These are phyloP conservation scores for Mycena haematopus DNA, from an alignment of 768 basidiomycete genomes.

Conservation along the genomic window DNA sequence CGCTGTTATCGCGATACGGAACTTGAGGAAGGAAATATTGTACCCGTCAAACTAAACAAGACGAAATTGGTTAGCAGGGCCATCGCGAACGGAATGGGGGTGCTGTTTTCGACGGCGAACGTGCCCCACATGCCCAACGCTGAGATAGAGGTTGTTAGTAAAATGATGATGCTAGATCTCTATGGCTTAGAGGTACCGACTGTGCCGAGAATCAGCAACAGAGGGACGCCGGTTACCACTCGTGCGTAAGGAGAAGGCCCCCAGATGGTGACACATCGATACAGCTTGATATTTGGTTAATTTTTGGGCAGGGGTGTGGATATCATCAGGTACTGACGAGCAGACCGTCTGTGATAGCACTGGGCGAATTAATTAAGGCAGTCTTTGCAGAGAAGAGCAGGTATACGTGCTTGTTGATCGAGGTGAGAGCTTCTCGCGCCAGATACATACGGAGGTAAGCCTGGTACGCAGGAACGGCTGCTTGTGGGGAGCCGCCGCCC, in stretches of 20 bases:
- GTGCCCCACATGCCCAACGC: neutral
- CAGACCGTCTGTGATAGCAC: too few relatives aligned
- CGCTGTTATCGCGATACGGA: too few relatives aligned
- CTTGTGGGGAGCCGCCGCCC: neutral
- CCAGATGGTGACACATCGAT: conserved; percentile 10
- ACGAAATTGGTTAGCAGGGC: conserved; percentile 11
- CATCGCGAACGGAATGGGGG: neutral
- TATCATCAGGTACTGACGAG: neutral
- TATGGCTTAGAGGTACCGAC: neutral
- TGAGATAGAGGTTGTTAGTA: neutral
- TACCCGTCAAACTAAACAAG: conserved; percentile 4
- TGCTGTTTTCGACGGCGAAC: neutral
- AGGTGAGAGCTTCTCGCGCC: neutral
- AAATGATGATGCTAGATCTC: neutral
- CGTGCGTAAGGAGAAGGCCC: neutral
- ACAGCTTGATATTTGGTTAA: neutral
- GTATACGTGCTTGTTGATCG: conserved; percentile 9
- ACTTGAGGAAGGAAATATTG: neutral
- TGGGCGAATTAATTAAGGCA: too few relatives aligned
- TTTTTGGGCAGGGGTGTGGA: neutral
- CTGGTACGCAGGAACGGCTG: neutral
- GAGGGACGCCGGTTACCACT: neutral
- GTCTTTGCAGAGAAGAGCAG: too few relatives aligned
- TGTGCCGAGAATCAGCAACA: neutral
- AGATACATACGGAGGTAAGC: neutral